phyloP scores from a whole-genome alignment of 2,329 filamentous ascomycete species.

The Trichothecium roseum region DNA sequence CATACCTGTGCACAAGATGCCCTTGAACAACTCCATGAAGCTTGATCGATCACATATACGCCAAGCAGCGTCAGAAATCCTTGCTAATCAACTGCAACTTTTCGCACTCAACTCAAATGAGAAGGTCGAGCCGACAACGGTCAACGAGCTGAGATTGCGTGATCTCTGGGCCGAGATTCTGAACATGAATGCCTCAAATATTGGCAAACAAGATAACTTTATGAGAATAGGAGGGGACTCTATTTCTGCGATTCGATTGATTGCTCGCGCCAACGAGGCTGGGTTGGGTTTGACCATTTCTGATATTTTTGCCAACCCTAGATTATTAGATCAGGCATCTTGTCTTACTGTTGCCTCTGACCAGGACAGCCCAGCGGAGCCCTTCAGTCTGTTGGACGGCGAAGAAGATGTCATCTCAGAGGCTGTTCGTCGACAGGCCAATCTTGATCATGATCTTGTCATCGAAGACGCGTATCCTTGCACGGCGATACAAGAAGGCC shows the following conservation, averaged over 20 bases:
- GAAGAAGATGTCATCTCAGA: too few species aligned
- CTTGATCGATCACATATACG: constrained; percentile 5
- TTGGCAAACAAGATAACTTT: constrained; percentile 47
- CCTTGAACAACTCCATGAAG: constrained; percentile 7
- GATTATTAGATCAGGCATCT: neutral
- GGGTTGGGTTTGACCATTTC: constrained; percentile 3
- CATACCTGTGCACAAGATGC: constrained; percentile 7
- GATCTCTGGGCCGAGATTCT: constrained; percentile 38
- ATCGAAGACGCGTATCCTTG: constrained; percentile 26
- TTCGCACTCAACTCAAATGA: neutral
- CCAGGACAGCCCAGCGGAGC: too few species aligned
- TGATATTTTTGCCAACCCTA: constrained; percentile 5
- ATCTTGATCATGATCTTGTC: neutral
- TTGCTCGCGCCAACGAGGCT: neutral
- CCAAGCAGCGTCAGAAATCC: neutral
- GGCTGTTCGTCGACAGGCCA: neutral
- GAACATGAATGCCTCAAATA: constrained; percentile 28
- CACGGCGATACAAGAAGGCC: constrained; percentile 27
- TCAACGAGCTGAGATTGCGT: constrained; percentile 16
- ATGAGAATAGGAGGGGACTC: constrained; percentile 51
- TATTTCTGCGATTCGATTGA: constrained; percentile 37
- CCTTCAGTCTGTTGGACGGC: too few species aligned
- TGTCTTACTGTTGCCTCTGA: too few species aligned
- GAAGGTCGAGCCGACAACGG: neutral
- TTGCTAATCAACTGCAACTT: neutral